Evolutionary conservation across 768 basidiomycete genomes (phyloP).

Genomic region (Leccinum arenicola): DNA sequence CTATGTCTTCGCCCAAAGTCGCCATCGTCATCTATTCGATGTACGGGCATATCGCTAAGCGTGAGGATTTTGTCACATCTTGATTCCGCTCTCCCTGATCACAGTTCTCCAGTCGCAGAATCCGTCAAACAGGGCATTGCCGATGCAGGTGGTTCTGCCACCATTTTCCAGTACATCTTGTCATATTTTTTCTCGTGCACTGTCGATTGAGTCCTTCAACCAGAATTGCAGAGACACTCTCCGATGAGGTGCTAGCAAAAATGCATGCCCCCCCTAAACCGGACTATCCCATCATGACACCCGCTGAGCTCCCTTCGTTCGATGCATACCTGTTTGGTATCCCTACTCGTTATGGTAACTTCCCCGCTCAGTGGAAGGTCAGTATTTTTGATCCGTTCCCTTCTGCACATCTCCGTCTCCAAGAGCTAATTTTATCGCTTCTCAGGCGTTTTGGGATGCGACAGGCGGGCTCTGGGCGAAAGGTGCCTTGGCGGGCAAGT

Average conservation of each 20-base stretch:
- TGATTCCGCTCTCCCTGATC: background rate
- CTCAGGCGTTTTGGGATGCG: slow-evolving; percentile 69
- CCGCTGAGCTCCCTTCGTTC: slow-evolving; percentile 50
- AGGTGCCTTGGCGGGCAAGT: slow-evolving; percentile 70
- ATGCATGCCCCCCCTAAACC: slow-evolving; percentile 75
- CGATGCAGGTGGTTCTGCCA: slow-evolving; percentile 46
- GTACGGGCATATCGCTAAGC: slow-evolving; percentile 68
- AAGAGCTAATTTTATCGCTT: slow-evolving; percentile 5
- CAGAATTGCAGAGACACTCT: slow-evolving; percentile 79
- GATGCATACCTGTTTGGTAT: slow-evolving; percentile 79
- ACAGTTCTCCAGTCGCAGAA: slow-evolving; percentile 53
- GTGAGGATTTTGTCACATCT: slow-evolving; percentile 38
- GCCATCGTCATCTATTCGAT: slow-evolving; percentile 74
- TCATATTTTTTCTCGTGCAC: background rate
- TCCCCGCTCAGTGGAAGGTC: slow-evolving; percentile 80
- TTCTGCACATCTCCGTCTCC: background rate
- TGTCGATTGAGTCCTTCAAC: background rate
- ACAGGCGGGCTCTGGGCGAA: slow-evolving; percentile 64
- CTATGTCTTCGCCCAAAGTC: slow-evolving; percentile 51
- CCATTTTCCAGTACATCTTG: slow-evolving; percentile 52
- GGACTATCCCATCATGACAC: slow-evolving; percentile 64
- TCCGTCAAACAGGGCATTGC: slow-evolving; percentile 45
- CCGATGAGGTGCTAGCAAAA: slow-evolving; percentile 58
- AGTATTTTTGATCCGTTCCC: slow-evolving; percentile 13
- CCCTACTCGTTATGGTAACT: slow-evolving; percentile 78